These are phyloP conservation scores for Silene coronaria DNA, from an alignment of 179 eudicot species.

Conservation along the genomic window DNA sequence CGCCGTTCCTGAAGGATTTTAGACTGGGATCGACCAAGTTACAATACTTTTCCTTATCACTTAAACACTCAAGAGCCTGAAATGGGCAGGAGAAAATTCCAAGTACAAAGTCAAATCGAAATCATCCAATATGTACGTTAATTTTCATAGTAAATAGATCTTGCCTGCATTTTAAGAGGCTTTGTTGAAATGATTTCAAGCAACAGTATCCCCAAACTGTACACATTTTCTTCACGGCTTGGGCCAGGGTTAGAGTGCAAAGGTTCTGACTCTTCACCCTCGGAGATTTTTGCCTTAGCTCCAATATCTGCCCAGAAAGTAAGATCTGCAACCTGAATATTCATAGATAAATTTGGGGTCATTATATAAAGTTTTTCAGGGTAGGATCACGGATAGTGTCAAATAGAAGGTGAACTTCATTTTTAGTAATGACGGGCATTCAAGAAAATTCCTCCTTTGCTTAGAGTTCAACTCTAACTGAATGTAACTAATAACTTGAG, in stretches of 20 bases:
- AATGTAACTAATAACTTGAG: not conserved
- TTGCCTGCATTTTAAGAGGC: constrained; percentile 44
- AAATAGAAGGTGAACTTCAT: not conserved
- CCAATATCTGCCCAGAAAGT: constrained; percentile 53
- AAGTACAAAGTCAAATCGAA: not conserved
- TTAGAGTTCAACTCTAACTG: not conserved
- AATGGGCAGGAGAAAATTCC: not conserved
- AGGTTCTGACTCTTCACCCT: constrained; percentile 42
- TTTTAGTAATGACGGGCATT: not conserved
- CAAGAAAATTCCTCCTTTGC: not conserved
- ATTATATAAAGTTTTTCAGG: not conserved
- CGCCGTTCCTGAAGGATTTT: constrained; percentile 29
- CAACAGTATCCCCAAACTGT: constrained; percentile 64
- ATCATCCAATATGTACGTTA: not conserved
- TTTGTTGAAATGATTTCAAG: constrained; percentile 71
- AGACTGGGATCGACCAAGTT: constrained; percentile 39
- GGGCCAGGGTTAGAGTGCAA: constrained; percentile 39
- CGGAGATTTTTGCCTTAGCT: constrained; percentile 36
- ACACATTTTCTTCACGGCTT: constrained; percentile 55
- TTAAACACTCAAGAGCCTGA: constrained; percentile 33
- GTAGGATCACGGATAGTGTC: not conserved
- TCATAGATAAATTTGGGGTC: not conserved
- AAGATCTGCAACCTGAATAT: constrained; percentile 51
- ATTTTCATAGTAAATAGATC: constrained; percentile 25
- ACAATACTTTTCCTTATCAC: constrained; percentile 26